phyloP scores from a whole-genome alignment of 2,329 filamentous ascomycete species.

The Penicillium italicum region DNA sequence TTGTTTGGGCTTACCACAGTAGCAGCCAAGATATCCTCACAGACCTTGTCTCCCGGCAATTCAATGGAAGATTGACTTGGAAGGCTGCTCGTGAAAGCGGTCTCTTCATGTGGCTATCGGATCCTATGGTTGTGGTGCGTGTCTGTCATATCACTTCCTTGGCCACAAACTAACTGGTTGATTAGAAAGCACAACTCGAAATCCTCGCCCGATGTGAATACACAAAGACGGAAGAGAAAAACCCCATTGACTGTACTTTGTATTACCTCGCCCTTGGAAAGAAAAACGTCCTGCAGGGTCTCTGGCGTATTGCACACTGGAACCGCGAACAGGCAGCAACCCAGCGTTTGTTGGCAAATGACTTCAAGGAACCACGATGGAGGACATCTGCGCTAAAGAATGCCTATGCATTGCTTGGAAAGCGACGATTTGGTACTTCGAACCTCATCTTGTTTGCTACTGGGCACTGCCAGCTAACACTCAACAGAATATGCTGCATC shows the following conservation, averaged over 20 bases:
- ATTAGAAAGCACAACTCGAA: conserved; percentile 74
- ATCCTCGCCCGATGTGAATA: conserved; percentile 91
- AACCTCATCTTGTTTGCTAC: neutral
- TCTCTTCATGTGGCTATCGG: conserved; percentile 91
- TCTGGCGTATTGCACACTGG: conserved; percentile 94
- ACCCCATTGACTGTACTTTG: conserved; percentile 84
- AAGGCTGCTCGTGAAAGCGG: conserved; percentile 79
- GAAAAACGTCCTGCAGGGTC: conserved; percentile 81
- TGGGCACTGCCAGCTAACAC: conserved; percentile 4
- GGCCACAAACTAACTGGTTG: neutral
- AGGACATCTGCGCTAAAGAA: conserved; percentile 89
- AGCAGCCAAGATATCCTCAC: conserved; percentile 78
- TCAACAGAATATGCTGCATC: conserved; percentile 82
- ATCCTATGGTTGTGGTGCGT: conserved; percentile 69
- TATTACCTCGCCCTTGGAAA: conserved; percentile 89
- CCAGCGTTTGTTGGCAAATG: conserved; percentile 75
- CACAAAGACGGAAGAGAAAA: conserved; percentile 78
- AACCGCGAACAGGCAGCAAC: conserved; percentile 81
- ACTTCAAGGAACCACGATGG: conserved; percentile 85
- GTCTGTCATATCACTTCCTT: neutral
- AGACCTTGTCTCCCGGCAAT: conserved; percentile 77
- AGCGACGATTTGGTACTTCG: conserved; percentile 69
- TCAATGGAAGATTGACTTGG: conserved; percentile 78
- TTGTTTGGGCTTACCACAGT: conserved; percentile 46
- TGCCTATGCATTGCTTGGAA: conserved; percentile 89